Base-by-base conservation (phyloP, 1,284 basidiomycete genomes). In the Heimioporus retisporus region DNA sequence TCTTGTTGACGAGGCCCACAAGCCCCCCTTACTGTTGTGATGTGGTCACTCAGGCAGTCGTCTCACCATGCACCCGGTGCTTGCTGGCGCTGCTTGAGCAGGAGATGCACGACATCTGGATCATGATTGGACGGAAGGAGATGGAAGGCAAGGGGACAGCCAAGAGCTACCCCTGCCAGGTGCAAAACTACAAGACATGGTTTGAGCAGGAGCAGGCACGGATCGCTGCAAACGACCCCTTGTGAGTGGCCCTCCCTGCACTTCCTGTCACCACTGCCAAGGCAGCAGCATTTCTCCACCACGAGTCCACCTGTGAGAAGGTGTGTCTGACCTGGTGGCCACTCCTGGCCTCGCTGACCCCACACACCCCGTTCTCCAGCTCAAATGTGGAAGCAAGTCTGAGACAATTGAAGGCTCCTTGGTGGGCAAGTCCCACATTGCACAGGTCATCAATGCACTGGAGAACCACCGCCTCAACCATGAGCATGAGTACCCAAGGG, bases 281-380 rank as follows among this genome's bases (percentile, higher is more conserved):
- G 53, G 70, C 69, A n/a, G 68, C 63, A 2, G 51, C 67, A 7
- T 76, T 71, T 48, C 69, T 75, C 28, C 54, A 73, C 8, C 68
- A 76, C 35, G 65, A 71, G 58, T 63, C 65, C 18, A 70, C 65
- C 3, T 60, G 60, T 2, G 35, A 65, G 46, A 75, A 74, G 72
- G 73, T 76, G 4, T 40, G 51, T 61, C 57, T n/a, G 21, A 21
- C 50, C 46, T 25, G 19, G n/a, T 46, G 13, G 35, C 51, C 28
- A 28, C 46, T n/a, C 46, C 59, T 15, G 25, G 44, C 44, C 44
- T 40, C 10, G n/a, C 18, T 54, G 53, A 31, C 11, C 11, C n/a
- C 18, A 19, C 35, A 35, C 10, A 15, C 44, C n/a, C 18, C 18
- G 16, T 55, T 15, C 7, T 28, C 7, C 42, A 63, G 54, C 25